These are phyloP conservation scores for Neurospora sublineolata DNA, from an alignment of 495 filamentous ascomycete species.

Conservation along the genomic window DNA sequence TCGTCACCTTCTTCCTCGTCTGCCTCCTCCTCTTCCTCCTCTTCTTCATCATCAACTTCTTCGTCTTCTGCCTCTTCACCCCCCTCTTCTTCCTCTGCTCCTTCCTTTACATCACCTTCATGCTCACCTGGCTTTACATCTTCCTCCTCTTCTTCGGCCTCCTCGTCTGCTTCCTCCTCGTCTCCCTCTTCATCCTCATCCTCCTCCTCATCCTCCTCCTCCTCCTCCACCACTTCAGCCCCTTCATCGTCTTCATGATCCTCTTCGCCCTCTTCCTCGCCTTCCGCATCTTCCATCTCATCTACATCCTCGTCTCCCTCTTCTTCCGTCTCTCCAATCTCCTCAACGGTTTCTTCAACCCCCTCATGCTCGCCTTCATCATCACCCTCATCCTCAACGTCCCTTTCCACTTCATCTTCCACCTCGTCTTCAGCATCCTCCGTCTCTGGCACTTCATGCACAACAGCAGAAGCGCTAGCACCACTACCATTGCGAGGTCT, in stretches of 20 bases:
- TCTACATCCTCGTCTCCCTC: slow-evolving; percentile 8
- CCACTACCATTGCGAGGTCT: neutral
- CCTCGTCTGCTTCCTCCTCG: neutral
- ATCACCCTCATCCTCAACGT: slow-evolving; percentile 3
- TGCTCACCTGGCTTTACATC: neutral
- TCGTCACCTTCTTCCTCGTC: neutral
- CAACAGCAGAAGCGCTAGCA: neutral
- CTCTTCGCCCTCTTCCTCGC: slow-evolving; percentile 5
- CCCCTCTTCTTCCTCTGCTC: neutral
- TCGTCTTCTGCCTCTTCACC: neutral
- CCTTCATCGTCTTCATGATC: neutral
- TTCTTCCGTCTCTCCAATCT: slow-evolving; percentile 12
- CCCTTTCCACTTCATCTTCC: slow-evolving; percentile 1
- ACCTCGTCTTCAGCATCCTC: slow-evolving; percentile 4
- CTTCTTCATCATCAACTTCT: neutral
- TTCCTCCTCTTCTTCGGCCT: neutral
- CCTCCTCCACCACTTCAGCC: slow-evolving; percentile 1
- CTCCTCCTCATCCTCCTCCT: neutral
- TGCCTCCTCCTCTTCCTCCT: neutral
- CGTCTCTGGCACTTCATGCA: neutral
- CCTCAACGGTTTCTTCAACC: slow-evolving; percentile 13
- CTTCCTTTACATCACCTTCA: slow-evolving; percentile 3
- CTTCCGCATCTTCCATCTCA: slow-evolving; percentile 11
- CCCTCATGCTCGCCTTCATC: slow-evolving; percentile 19
- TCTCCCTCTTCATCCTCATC: slow-evolving; percentile 3